phyloP scores from a whole-genome alignment of 2,329 filamentous ascomycete genomes.

The Monosporascus sp. region DNA sequence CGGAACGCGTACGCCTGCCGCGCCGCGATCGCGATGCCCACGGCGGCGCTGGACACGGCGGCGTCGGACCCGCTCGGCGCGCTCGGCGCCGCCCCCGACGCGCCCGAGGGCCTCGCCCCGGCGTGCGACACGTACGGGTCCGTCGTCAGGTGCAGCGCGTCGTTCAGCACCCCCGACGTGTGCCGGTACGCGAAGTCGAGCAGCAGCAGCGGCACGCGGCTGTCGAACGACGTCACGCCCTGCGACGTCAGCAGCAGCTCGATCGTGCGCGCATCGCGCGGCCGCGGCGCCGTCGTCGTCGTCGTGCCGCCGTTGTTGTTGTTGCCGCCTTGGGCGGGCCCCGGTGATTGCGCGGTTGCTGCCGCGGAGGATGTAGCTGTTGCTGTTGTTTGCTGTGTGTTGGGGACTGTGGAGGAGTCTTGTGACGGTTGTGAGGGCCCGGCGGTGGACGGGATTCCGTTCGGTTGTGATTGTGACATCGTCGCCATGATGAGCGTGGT shows the following conservation, averaged over 20 bases:
- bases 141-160: conserved; percentile 62
- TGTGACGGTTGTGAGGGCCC: conserved; percentile 23
- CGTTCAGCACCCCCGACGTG: conserved; percentile 64
- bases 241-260: conserved; percentile 75
- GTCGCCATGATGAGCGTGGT: conserved; percentile 22
- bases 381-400: conserved; percentile 13
- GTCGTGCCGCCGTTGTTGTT: conserved; percentile 8
- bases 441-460: conserved; percentile 41
- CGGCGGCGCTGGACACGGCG: conserved; percentile 47
- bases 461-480: conserved; percentile 41
- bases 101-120: conserved; percentile 44
- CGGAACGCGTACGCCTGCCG: conserved; percentile 66
- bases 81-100: conserved; percentile 44
- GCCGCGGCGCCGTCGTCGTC: conserved; percentile 47
- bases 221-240: conserved; percentile 74
- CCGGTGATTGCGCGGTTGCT: background rate
- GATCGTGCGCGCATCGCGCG: conserved; percentile 73
- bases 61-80: conserved; percentile 41
- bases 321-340: conserved; percentile 2
- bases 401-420: conserved; percentile 28
- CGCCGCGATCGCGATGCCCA: conserved; percentile 63
- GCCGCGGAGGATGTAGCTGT: conserved; percentile 12
- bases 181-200: conserved; percentile 85
- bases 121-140: conserved; percentile 62
- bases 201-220: conserved; percentile 74